A percentile compares a stretch with the other conserved stretches of the same genome.
Evolutionary conservation across 208 protist species (phyloP).

Genomic region (Leishmania braziliensis): DNA sequence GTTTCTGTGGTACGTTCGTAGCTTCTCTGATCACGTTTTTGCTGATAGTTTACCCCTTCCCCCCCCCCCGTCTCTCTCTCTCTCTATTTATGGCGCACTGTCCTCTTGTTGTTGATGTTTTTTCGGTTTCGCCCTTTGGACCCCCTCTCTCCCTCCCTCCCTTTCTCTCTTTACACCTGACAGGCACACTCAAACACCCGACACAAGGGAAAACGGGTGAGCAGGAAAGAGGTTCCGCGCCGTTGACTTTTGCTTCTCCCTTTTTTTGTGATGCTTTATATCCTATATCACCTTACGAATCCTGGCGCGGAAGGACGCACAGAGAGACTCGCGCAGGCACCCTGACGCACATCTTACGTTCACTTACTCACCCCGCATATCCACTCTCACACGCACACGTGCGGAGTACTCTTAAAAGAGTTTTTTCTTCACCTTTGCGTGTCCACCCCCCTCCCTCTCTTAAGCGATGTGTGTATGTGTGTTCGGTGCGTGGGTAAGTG

Average conservation of each 20-base stretch:
- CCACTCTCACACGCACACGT: not conserved
- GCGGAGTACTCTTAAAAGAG: not conserved
- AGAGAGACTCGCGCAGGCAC: not conserved
- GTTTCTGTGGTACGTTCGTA: not conserved
- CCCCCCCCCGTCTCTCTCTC: not conserved
- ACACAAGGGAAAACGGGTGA: too few species aligned
- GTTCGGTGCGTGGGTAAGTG: too few species aligned
- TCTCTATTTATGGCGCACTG: not conserved
- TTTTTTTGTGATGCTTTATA: conserved; percentile 1
- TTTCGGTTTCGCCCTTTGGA: too few species aligned
- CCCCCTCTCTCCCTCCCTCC: too few species aligned
- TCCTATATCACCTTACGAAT: not conserved
- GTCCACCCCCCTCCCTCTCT: not conserved
- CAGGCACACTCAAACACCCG: too few species aligned
- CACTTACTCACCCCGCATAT: not conserved
- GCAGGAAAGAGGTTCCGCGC: not conserved
- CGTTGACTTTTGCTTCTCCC: not conserved
- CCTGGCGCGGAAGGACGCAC: not conserved
- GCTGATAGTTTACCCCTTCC: not conserved
- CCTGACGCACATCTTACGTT: not conserved
- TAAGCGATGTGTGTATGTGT: not conserved
- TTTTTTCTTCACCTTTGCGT: not conserved
- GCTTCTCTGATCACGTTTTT: not conserved
- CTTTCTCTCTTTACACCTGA: not conserved
- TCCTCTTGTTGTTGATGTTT: not conserved